A percentile compares a stretch with the other conserved stretches of the same genome.
phyloP scores from a whole-genome alignment of 2,329 filamentous ascomycete genomes.

The Aureobasidium sp. region DNA sequence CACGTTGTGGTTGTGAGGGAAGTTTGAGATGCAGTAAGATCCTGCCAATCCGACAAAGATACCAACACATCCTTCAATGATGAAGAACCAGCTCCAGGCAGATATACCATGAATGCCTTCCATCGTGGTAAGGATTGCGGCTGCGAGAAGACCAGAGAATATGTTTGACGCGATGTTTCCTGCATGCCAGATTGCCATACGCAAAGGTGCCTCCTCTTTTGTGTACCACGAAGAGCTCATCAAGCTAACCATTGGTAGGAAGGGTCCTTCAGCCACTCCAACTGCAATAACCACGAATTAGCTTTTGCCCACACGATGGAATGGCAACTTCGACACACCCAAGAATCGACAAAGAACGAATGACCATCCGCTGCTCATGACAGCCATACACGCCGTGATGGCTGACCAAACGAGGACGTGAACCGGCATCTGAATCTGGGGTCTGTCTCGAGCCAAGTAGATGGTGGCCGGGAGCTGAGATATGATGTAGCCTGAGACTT shows the following conservation, averaged over 20 bases:
- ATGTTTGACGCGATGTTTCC: not conserved
- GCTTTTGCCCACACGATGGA: too few relatives aligned
- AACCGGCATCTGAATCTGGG: not conserved
- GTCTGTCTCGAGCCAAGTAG: not conserved
- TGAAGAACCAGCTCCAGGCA: constrained; percentile 18
- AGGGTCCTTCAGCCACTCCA: constrained; percentile 37
- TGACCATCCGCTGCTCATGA: not conserved
- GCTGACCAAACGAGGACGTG: not conserved
- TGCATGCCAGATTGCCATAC: not conserved
- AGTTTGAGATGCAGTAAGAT: constrained; percentile 48
- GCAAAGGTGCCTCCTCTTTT: constrained; percentile 28
- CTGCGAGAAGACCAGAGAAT: not conserved
- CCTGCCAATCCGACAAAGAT: constrained; percentile 19
- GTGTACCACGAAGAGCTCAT: constrained; percentile 38
- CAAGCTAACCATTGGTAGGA: constrained; percentile 30
- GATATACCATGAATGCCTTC: not conserved
- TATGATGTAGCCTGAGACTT: not conserved
- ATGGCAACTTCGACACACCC: not conserved
- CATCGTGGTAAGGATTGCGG: not conserved
- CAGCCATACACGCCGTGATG: not conserved
- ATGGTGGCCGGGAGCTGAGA: not conserved
- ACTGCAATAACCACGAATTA: constrained; percentile 13
- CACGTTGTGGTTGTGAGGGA: constrained; percentile 42
- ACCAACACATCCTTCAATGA: constrained; percentile 28
- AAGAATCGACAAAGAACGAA: constrained; percentile 30